Evolutionary conservation across 768 basidiomycete species (phyloP).

Genomic region (Tricholoma matsutake): DNA sequence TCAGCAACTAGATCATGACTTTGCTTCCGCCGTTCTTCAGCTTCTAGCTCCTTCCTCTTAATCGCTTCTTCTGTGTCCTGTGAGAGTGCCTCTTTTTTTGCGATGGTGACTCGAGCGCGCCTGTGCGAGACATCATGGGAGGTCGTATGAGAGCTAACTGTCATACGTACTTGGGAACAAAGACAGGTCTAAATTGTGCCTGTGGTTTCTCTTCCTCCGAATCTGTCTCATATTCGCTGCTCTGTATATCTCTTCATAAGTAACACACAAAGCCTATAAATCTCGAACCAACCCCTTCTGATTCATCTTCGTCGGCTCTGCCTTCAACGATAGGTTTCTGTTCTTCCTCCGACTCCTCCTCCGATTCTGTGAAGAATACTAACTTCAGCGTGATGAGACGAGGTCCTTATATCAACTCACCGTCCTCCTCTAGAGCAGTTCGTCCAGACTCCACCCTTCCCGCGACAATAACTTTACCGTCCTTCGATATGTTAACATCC

Average conservation of each 20-base stretch:
- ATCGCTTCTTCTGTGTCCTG: constrained; percentile 75
- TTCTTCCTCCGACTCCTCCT: constrained; percentile 47
- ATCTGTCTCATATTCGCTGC: constrained; percentile 83
- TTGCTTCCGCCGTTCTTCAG: constrained; percentile 81
- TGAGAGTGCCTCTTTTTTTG: constrained; percentile 62
- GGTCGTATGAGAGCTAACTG: neutral
- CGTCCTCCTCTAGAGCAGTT: constrained; percentile 59
- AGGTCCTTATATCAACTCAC: constrained; percentile 9
- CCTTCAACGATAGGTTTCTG: constrained; percentile 14
- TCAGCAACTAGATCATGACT: constrained; percentile 93
- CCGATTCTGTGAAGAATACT: constrained; percentile 34
- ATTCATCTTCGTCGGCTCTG: constrained; percentile 22
- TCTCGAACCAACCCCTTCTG: constrained; percentile 43
- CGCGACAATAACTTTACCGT: constrained; percentile 77
- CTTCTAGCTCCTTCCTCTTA: constrained; percentile 66
- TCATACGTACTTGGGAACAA: constrained; percentile 81
- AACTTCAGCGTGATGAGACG: constrained; percentile 9
- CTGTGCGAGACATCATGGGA: constrained; percentile 33
- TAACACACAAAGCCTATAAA: constrained; percentile 1
- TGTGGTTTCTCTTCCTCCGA: constrained; percentile 76
- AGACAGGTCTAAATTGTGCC: constrained; percentile 85
- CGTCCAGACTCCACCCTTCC: constrained; percentile 77
- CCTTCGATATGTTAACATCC: constrained; percentile 77
- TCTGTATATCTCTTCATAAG: constrained; percentile 40
- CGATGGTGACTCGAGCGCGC: constrained; percentile 71